These are phyloP conservation scores for Pisolithus tinctorius DNA, from an alignment of 768 basidiomycete species.

Conservation along the genomic window DNA sequence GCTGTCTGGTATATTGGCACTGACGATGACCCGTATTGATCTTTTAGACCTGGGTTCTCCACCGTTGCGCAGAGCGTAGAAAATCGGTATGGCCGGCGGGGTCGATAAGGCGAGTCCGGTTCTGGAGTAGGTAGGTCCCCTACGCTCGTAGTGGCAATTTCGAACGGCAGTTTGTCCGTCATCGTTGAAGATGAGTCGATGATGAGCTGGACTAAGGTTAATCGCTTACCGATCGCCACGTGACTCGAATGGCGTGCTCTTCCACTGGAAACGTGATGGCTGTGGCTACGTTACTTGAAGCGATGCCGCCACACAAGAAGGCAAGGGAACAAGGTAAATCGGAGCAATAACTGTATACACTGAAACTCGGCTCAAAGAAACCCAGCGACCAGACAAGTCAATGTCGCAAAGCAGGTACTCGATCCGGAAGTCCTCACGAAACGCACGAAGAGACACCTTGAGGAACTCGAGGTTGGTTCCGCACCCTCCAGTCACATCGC, in stretches of 20 bases:
- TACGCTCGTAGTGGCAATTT: constrained; percentile 4
- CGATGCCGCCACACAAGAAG: constrained; percentile 39
- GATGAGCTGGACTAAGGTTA: neutral
- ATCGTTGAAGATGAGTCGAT: constrained; percentile 3
- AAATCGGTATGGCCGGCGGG: constrained; percentile 76
- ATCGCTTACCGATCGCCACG: neutral
- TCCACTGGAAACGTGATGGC: neutral
- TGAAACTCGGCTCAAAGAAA: constrained; percentile 8
- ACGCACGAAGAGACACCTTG: constrained; percentile 69
- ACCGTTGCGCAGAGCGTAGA: constrained; percentile 90
- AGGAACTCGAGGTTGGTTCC: constrained; percentile 69
- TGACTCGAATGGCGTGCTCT: neutral
- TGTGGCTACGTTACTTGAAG: neutral
- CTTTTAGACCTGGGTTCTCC: constrained; percentile 86
- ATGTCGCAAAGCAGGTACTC: constrained; percentile 35
- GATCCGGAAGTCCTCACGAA: constrained; percentile 66
- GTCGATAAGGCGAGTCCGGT: constrained; percentile 64
- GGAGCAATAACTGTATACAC: neutral
- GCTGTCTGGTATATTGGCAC: constrained; percentile 98
- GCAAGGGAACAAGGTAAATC: constrained; percentile 43
- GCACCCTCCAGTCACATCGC: neutral
- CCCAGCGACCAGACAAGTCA: constrained; percentile 43
- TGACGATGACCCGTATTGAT: constrained; percentile 90
- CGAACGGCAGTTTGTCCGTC: constrained; percentile 4
- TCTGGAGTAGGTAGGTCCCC: constrained; percentile 76